A percentile compares a stretch with the other conserved stretches of the same genome.
These are phyloP conservation scores for Penicillium sp. DNA, from an alignment of 2,329 filamentous ascomycete genomes.

Conservation along the genomic window DNA sequence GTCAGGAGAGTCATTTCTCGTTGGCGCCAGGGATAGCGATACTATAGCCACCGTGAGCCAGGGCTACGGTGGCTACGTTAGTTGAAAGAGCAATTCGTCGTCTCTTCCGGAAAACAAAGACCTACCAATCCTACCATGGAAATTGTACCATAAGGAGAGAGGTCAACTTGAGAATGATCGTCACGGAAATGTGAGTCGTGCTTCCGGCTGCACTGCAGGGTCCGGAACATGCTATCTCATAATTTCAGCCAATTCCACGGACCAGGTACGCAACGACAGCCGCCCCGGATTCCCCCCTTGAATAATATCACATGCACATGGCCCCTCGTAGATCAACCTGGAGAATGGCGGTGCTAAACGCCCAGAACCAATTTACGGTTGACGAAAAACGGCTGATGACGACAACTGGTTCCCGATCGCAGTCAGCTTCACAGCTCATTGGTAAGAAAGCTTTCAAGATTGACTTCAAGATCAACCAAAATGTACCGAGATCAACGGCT, in stretches of 20 bases:
- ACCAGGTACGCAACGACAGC: neutral
- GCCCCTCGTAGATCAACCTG: neutral
- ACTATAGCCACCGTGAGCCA: neutral
- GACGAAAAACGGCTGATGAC: neutral
- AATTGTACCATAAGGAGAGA: neutral
- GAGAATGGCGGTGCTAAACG: neutral
- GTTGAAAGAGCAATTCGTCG: neutral
- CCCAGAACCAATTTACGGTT: neutral
- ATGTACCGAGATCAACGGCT: slow-evolving; percentile 5
- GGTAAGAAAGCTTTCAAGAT: slow-evolving; percentile 15
- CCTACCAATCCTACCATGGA: neutral
- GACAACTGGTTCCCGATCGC: neutral
- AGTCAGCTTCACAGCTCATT: neutral
- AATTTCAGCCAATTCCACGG: slow-evolving; percentile 10
- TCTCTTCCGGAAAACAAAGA: neutral
- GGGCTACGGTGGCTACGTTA: neutral
- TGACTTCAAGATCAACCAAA: slow-evolving; percentile 5
- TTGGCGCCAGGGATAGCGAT: neutral
- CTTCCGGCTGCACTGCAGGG: slow-evolving; percentile 19
- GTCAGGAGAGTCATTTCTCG: neutral
- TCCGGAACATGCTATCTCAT: slow-evolving; percentile 9
- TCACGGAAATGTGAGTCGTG: slow-evolving; percentile 20
- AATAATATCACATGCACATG: slow-evolving; percentile 4
- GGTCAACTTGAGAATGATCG: slow-evolving; percentile 13
- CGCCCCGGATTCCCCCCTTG: neutral